These are phyloP conservation scores for Hippophae gyantsensis DNA, from an alignment of 306 rosid genomes.

Conservation along the genomic window DNA sequence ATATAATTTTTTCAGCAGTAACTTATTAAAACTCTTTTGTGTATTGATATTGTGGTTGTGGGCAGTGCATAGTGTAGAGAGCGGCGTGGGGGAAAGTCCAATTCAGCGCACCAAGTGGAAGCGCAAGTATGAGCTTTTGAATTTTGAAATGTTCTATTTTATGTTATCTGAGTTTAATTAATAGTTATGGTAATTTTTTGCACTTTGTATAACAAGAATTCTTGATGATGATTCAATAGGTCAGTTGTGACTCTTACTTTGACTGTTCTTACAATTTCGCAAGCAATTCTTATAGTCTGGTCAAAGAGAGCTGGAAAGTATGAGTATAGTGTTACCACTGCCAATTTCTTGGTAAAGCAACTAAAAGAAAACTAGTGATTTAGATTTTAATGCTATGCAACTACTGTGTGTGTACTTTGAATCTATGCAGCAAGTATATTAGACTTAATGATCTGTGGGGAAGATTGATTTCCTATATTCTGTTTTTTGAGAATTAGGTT, in stretches of 20 bases:
- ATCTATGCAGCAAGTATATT: too few species aligned
- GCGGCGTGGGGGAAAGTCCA: slow-evolving; percentile 17
- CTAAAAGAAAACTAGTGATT: too few species aligned
- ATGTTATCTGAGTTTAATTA: neutral
- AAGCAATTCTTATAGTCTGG: slow-evolving; percentile 93
- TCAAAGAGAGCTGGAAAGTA: slow-evolving; percentile 92
- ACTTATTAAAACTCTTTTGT: neutral
- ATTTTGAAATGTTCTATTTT: neutral
- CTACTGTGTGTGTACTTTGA: too few species aligned
- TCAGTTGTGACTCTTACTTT: slow-evolving; percentile 68
- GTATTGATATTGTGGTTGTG: neutral
- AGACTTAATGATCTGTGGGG: too few species aligned
- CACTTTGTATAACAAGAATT: neutral
- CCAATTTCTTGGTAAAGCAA: slow-evolving; percentile 65
- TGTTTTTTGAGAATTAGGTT: slow-evolving; percentile 43
- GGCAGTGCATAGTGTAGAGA: slow-evolving; percentile 20
- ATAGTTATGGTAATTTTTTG: neutral
- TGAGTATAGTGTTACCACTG: slow-evolving; percentile 94
- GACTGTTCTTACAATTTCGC: slow-evolving; percentile 86
- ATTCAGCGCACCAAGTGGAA: slow-evolving; percentile 43
- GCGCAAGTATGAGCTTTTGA: slow-evolving; percentile 31
- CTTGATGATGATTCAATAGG: slow-evolving; percentile 27
- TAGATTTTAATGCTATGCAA: too few species aligned
- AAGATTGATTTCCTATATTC: neutral
- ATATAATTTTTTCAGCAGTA: neutral